These are phyloP conservation scores for Fusarium solani-melongenae DNA, from an alignment of 2,329 filamentous ascomycete species.

Conservation along the genomic window DNA sequence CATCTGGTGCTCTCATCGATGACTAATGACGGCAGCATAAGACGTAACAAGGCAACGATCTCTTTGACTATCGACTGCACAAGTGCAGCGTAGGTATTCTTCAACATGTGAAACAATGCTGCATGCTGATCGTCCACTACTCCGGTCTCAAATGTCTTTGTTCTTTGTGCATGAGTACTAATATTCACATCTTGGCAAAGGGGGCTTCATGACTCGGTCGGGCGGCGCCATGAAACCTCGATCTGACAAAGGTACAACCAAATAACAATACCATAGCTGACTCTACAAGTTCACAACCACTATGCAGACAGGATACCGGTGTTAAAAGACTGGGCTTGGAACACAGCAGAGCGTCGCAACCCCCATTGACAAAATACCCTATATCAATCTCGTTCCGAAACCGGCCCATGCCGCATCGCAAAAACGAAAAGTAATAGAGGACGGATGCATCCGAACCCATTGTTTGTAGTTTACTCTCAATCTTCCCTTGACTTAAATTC, in stretches of 20 bases:
- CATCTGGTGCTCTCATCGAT: slow-evolving; percentile 11
- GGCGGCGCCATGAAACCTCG: background rate
- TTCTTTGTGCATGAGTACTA: background rate
- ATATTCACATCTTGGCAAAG: background rate
- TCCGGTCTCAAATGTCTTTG: background rate
- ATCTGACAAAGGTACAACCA: background rate
- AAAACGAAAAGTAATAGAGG: background rate
- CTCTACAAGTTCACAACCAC: background rate
- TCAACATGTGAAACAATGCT: background rate
- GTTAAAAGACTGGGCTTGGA: background rate
- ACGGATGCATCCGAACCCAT: background rate
- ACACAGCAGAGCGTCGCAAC: background rate
- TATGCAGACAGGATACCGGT: no score
- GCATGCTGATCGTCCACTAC: background rate
- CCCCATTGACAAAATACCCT: background rate
- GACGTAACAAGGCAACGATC: background rate
- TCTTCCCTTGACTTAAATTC: background rate
- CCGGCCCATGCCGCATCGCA: background rate
- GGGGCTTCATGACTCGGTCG: background rate
- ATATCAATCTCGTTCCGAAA: background rate
- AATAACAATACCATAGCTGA: background rate
- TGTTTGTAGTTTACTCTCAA: background rate
- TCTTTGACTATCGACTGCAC: background rate
- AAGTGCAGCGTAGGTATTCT: background rate
- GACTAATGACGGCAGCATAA: background rate